phyloP scores from a whole-genome alignment of 345 rosid genomes.

The Chamaenerion angustifolium region DNA sequence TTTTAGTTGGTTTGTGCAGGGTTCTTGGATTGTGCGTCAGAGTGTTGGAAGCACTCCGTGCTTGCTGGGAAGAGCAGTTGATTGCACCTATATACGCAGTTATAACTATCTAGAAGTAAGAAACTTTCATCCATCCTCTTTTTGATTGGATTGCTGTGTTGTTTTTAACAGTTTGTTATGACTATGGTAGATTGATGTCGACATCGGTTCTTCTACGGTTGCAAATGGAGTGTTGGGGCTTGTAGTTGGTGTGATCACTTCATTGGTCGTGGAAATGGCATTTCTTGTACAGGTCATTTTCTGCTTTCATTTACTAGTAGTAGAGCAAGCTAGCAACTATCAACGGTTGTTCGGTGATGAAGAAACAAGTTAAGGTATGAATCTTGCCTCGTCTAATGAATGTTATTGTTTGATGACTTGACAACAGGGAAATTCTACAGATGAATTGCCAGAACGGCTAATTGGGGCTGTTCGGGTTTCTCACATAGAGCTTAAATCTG shows the following conservation, averaged over 20 bases:
- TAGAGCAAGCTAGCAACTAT: too few species aligned
- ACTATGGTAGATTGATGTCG: conserved; percentile 65
- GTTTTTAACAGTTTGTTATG: neutral
- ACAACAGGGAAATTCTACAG: conserved; percentile 59
- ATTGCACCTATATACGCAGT: conserved; percentile 84
- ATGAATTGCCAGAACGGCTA: conserved; percentile 83
- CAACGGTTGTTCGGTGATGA: too few species aligned
- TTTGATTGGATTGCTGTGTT: neutral
- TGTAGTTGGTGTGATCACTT: conserved; percentile 80
- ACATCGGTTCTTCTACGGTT: conserved; percentile 94
- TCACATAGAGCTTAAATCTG: conserved; percentile 79
- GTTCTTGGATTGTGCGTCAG: conserved; percentile 98
- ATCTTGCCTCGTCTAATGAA: neutral
- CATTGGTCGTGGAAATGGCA: conserved; percentile 97
- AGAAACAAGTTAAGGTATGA: too few species aligned
- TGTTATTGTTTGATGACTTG: neutral
- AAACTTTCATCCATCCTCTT: neutral
- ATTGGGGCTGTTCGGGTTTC: conserved; percentile 91
- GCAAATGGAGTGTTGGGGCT: conserved; percentile 99
- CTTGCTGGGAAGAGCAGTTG: conserved; percentile 90
- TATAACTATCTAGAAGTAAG: conserved; percentile 74
- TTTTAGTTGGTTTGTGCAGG: conserved; percentile 33
- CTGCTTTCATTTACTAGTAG: too few species aligned
- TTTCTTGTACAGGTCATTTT: conserved; percentile 78
- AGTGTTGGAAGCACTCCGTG: conserved; percentile 99